These are phyloP conservation scores for Metschnikowia hibisci DNA, from an alignment of 805 yeast genomes.

Conservation along the genomic window DNA sequence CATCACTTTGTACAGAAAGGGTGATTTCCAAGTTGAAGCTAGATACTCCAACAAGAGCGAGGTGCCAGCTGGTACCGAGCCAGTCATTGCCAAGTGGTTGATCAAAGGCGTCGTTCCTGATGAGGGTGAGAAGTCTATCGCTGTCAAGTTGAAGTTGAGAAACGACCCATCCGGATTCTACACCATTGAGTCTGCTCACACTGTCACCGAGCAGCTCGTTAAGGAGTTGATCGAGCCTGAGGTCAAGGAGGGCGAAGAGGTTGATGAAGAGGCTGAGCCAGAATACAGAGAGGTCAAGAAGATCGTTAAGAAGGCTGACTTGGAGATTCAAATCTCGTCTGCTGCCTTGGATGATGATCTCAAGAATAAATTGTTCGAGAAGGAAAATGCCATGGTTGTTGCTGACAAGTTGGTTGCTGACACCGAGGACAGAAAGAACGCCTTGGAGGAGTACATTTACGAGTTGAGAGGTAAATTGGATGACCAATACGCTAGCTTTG, in stretches of 20 bases:
- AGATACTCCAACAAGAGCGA: slow-evolving; percentile 71
- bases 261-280: slow-evolving; percentile 68
- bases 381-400: slow-evolving; percentile 77
- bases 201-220: slow-evolving; percentile 85
- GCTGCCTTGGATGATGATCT: slow-evolving; percentile 55
- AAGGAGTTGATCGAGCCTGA: slow-evolving; percentile 76
- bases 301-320: slow-evolving; percentile 85
- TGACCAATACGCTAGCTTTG: slow-evolving; percentile 83
- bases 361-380: slow-evolving; percentile 66
- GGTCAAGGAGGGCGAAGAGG: slow-evolving; percentile 48
- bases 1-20: slow-evolving; percentile 87
- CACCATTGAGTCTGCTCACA: slow-evolving; percentile 90
- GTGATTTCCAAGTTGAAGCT: slow-evolving; percentile 84
- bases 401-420: slow-evolving; percentile 96
- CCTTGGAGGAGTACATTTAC: slow-evolving; percentile 97
- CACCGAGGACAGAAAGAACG: slow-evolving; percentile 98
- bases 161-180: slow-evolving; percentile 96
- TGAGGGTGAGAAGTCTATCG: slow-evolving; percentile 72
- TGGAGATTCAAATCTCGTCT: slow-evolving; percentile 57
- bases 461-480: slow-evolving; percentile 96
- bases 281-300: slow-evolving; percentile 87
- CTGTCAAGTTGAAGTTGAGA: slow-evolving; percentile 91
- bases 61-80: slow-evolving; percentile 66
- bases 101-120: slow-evolving; percentile 79
- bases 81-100: slow-evolving; percentile 77